Percentiles rank a stretch among this genome's conserved stretches.
These are phyloP conservation scores for Cytospora piceicola DNA, from an alignment of 2,329 filamentous ascomycete species.

Conservation along the genomic window DNA sequence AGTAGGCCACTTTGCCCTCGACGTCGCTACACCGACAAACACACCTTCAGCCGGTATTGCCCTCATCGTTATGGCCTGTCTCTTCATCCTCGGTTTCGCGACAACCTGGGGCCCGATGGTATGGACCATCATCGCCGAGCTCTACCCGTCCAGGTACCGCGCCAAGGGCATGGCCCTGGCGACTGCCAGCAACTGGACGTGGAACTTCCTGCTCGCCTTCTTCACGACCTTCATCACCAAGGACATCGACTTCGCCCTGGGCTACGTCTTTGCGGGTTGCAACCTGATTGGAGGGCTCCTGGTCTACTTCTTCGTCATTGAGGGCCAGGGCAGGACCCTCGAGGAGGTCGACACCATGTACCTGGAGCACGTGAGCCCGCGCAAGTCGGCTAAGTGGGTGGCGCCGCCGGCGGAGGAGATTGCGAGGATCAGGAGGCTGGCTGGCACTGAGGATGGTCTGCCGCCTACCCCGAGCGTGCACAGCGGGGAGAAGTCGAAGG, in stretches of 20 bases:
- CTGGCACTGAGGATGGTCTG: constrained; percentile 41
- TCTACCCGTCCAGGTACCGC: constrained; percentile 66
- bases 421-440: constrained; percentile 46
- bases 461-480: not conserved
- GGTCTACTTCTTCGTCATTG: constrained; percentile 79
- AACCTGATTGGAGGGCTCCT: constrained; percentile 66
- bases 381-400: constrained; percentile 62
- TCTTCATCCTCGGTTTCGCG: constrained; percentile 69
- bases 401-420: constrained; percentile 50
- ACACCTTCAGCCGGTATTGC: constrained; percentile 55
- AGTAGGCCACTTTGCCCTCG: constrained; percentile 54
- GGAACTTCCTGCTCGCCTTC: constrained; percentile 77
- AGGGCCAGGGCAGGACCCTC: constrained; percentile 72
- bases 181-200: constrained; percentile 67
- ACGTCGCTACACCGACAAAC: constrained; percentile 40
- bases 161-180: constrained; percentile 64
- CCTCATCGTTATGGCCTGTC: constrained; percentile 65
- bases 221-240: constrained; percentile 79
- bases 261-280: constrained; percentile 76
- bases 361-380: constrained; percentile 64
- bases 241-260: constrained; percentile 72
- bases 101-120: constrained; percentile 70
- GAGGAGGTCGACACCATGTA: constrained; percentile 86
- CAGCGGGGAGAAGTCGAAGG: constrained; percentile 7
- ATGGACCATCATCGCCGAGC: constrained; percentile 67